phyloP scores from a whole-genome alignment of 2,329 filamentous ascomycete species.

The Epichloe brachyelytri region DNA sequence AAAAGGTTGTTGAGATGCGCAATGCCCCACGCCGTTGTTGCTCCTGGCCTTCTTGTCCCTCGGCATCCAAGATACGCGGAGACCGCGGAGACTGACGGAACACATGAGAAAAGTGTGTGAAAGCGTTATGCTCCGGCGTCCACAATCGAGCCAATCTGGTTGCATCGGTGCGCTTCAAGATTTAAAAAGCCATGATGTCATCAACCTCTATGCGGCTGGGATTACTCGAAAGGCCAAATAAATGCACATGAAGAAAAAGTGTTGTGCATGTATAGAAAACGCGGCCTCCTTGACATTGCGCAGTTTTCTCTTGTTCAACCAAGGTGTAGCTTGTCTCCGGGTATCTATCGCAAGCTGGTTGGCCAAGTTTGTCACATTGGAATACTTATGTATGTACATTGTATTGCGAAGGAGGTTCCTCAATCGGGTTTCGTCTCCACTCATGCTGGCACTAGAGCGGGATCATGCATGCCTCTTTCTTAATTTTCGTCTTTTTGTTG shows the following conservation, averaged over 20 bases:
- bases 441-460: not conserved
- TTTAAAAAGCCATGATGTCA: too few relatives aligned
- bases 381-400: not conserved
- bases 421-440: not conserved
- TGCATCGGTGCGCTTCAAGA: too few relatives aligned
- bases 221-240: too few relatives aligned
- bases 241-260: too few relatives aligned
- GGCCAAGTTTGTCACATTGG: not conserved
- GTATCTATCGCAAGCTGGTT: too few relatives aligned
- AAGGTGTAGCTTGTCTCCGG: too few relatives aligned
- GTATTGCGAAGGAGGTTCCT: not conserved
- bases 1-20: conserved; percentile 6
- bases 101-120: not conserved
- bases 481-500: conserved; percentile 1
- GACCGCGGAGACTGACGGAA: not conserved
- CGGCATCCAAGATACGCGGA: not conserved
- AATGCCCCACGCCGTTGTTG: not conserved
- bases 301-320: too few relatives aligned
- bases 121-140: not conserved
- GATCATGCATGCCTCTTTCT: not conserved
- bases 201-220: too few relatives aligned
- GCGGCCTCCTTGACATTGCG: too few relatives aligned
- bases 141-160: not conserved
- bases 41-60: not conserved
- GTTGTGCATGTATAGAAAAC: too few relatives aligned